phyloP scores from a whole-genome alignment of 139 green algal species.

The Chlamydomonas schloesseri region DNA sequence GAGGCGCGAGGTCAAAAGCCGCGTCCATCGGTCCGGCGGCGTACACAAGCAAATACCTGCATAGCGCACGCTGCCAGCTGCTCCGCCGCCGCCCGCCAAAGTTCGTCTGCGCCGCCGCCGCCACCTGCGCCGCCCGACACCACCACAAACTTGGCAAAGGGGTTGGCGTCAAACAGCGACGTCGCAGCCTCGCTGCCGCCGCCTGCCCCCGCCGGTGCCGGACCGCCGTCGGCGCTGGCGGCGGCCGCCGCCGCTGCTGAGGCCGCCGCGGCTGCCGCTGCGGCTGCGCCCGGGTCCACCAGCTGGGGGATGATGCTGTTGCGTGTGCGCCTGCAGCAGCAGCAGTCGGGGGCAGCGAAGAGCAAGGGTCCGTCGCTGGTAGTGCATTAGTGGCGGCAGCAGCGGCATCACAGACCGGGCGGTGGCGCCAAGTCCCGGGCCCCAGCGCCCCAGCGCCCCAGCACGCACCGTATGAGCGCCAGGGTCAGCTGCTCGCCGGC shows the following conservation, averaged over 20 bases:
- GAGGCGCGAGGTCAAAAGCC: no score
- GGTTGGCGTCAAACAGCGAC: conserved; percentile 49
- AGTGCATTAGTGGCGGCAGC: no score
- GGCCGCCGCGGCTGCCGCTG: not conserved
- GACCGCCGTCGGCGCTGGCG: not conserved
- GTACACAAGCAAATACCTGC: no score
- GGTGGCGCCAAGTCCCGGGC: no score
- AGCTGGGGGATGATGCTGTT: conserved; percentile 62
- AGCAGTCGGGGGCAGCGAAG: no score
- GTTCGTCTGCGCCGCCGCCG: conserved; percentile 46
- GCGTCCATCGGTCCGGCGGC: no score
- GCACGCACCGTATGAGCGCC: conserved; percentile 63
- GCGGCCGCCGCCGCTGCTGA: not conserved
- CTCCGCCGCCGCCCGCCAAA: conserved; percentile 67
- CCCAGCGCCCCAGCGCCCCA: no score
- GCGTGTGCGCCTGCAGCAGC: conserved; percentile 18
- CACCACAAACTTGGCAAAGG: conserved; percentile 86
- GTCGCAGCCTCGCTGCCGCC: not conserved
- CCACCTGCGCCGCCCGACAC: conserved; percentile 9
- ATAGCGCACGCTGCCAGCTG: conserved; percentile 72
- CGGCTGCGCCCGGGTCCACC: not conserved
- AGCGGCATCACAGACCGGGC: no score
- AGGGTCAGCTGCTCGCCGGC: conserved; percentile 62
- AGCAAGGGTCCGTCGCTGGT: no score
- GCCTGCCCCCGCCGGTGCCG: conserved; percentile 12